Percentiles rank a stretch among this genome's conserved stretches.
phyloP scores from a whole-genome alignment of 164 flowering plant species.

The Berberis thunbergii region DNA sequence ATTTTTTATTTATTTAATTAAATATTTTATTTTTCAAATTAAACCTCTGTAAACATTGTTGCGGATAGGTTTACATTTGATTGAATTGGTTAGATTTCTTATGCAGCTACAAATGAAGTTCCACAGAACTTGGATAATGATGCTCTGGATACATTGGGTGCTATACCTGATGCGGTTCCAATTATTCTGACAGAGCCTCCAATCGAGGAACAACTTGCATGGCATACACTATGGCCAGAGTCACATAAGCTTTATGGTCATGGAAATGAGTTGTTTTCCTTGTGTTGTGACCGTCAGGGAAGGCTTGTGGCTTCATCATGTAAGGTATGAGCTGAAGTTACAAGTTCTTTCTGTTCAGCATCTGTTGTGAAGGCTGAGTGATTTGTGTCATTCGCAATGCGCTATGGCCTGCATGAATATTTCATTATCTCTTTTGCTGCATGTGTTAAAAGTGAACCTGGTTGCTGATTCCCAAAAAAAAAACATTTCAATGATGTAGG shows the following conservation, averaged over 20 bases:
- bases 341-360: background rate
- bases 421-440: no score
- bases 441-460: no score
- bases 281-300: constrained; percentile 78
- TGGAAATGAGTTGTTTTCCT: constrained; percentile 91
- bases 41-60: no score
- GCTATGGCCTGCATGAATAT: background rate
- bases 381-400: background rate
- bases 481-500: no score
- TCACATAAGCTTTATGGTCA: constrained; percentile 98
- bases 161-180: constrained; percentile 92
- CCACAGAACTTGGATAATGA: constrained; percentile 34
- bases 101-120: constrained; percentile 44
- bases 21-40: no score
- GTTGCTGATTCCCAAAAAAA: no score
- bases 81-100: background rate
- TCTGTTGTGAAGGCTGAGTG: background rate
- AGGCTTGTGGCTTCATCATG: constrained; percentile 90
- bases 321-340: constrained; percentile 41
- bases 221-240: constrained; percentile 98
- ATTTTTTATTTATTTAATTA: no score
- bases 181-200: constrained; percentile 73
- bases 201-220: constrained; percentile 86
- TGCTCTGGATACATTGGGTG: constrained; percentile 64
- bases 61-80: background rate